Conservation (phyloP, 805 yeast species). For the Yamadazyma ubonensis region DNA sequence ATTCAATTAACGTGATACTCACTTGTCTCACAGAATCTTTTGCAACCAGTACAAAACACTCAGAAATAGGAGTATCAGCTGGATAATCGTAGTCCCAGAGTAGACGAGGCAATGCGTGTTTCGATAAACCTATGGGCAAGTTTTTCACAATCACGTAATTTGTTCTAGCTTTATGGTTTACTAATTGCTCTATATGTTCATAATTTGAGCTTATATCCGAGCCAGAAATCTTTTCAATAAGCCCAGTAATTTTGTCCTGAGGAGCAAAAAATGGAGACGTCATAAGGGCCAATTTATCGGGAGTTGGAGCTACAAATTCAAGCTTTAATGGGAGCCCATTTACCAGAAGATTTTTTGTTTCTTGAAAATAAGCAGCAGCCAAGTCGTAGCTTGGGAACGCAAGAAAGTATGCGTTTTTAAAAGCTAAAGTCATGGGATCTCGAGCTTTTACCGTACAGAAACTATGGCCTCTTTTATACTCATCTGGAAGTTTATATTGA, state of each 20-base stretch:
- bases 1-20: slow-evolving; percentile 37
- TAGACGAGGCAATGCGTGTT: slow-evolving; percentile 33
- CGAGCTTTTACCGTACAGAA: slow-evolving; percentile 51
- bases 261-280: slow-evolving; percentile 25
- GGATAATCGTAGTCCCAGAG: slow-evolving; percentile 54
- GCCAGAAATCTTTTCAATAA: neutral
- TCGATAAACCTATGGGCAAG: slow-evolving; percentile 45
- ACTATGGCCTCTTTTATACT: slow-evolving; percentile 22
- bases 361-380: slow-evolving; percentile 53
- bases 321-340: slow-evolving; percentile 51
- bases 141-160: slow-evolving; percentile 42
- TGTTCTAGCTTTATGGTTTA: slow-evolving; percentile 21
- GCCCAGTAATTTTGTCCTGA: neutral
- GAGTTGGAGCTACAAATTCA: slow-evolving; percentile 35
- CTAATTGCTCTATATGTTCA: slow-evolving; percentile 10
- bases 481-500: slow-evolving; percentile 23
- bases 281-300: slow-evolving; percentile 22
- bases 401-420: slow-evolving; percentile 52
- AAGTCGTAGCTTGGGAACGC: slow-evolving; percentile 46
- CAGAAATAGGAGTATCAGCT: slow-evolving; percentile 12
- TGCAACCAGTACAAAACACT: slow-evolving; percentile 20
- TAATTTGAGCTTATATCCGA: neutral
- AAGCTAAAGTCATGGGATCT: slow-evolving; percentile 42
- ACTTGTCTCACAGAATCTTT: slow-evolving; percentile 28
- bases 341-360: slow-evolving; percentile 47